Percentiles rank a stretch among this genome's conserved stretches.
These are phyloP conservation scores for Colletotrichum eleusines DNA, from an alignment of 2,329 filamentous ascomycete genomes.

Conservation along the genomic window DNA sequence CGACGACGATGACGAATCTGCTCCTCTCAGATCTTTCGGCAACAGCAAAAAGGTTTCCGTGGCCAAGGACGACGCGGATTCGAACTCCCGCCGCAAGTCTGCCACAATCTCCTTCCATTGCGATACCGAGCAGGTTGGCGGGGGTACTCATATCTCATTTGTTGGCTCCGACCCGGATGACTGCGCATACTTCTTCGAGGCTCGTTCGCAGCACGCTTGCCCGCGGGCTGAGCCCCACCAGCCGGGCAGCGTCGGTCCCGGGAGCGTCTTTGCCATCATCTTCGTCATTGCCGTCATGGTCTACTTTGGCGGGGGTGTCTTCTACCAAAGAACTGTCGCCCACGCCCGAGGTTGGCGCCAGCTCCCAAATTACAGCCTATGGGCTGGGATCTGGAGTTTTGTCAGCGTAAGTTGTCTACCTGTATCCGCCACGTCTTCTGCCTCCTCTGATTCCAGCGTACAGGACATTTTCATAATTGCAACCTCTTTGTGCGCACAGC, in stretches of 20 bases:
- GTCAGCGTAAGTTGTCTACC: constrained; percentile 70
- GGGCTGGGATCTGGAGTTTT: constrained; percentile 89
- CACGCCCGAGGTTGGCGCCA: constrained; percentile 96
- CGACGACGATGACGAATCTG: constrained; percentile 55
- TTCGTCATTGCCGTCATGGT: constrained; percentile 80
- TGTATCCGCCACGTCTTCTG: constrained; percentile 41
- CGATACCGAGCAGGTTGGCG: constrained; percentile 81
- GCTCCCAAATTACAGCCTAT: constrained; percentile 92
- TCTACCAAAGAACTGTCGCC: constrained; percentile 94
- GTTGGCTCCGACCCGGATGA: constrained; percentile 86
- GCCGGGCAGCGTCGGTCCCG: constrained; percentile 76
- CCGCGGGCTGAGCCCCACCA: constrained; percentile 75
- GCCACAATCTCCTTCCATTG: constrained; percentile 94
- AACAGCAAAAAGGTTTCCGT: constrained; percentile 47
- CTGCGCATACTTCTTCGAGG: constrained; percentile 96
- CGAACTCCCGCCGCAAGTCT: constrained; percentile 71
- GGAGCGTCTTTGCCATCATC: constrained; percentile 90
- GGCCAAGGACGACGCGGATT: constrained; percentile 51
- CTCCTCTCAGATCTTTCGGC: constrained; percentile 45
- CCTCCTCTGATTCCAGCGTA: constrained; percentile 42
- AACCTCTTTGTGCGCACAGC: constrained; percentile 76
- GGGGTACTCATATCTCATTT: constrained; percentile 81
- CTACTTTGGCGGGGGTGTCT: constrained; percentile 91
- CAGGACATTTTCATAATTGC: constrained; percentile 76
- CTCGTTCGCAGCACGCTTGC: constrained; percentile 87